Base-by-base conservation (phyloP, 1,284 basidiomycete species). In the Tilletia caries region DNA sequence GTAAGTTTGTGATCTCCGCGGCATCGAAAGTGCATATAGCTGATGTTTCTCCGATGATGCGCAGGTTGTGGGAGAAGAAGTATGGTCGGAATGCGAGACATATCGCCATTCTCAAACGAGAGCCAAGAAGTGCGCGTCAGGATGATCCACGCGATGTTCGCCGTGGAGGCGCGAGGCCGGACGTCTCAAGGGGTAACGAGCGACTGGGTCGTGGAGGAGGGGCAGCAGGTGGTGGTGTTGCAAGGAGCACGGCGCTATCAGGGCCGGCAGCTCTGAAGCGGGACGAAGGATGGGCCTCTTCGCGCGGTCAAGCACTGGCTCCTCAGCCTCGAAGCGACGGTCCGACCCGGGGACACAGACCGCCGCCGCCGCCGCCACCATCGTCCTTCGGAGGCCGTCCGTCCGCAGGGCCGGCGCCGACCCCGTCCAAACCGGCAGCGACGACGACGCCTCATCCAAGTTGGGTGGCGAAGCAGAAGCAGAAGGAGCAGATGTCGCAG, bases 41-140 rank as follows among this genome's bases (percentile, higher is more conserved):
- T 25, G 25, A 29, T 29, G 1, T 52, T 12, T 46, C 20, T 46
- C 27, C 46, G 18, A 8, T 37, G 43, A 15, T 8, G 6, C 48
- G 20, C 77, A 96, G 94, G 0, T 95, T 98, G 74, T 97, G 94
- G 93, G 95, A 96, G 85, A 95, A 94, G 85, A 97, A 95, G 84
- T 97, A 89, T 79, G 95, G 95, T 67, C 88, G 87, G 73, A 89
- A 90, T 71, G 95, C 95, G 15, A 95, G 95, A 82, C 95, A 97
- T 84, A 87, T 95, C 84, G 75, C 75, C 68, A 48, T 80, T 41
- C 66, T 69, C 32, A 71, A 29, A 71, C 73, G 32, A 43, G 54
- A 25, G 71, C 65, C 34, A 65, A 54, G 41, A 65, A 71, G 34
- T 54, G 68, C 13, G 27, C n/a, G 13, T 2, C 29, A 33, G 58